These are phyloP conservation scores for Didymella pinodella DNA, from an alignment of 2,329 filamentous ascomycete species.

Conservation along the genomic window DNA sequence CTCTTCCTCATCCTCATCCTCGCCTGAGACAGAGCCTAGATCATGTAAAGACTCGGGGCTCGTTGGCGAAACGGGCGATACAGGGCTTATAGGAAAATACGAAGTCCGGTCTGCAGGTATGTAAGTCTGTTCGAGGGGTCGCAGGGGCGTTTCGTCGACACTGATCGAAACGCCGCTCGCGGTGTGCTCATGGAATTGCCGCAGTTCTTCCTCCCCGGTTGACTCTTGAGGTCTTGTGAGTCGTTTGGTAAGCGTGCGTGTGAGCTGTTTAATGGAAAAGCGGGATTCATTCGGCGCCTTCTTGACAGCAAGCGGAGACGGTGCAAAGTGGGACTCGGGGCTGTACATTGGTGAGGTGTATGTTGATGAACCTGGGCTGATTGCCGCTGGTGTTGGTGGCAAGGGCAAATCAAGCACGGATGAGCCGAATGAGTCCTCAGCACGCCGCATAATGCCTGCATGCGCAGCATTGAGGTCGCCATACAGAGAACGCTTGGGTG, in stretches of 20 bases:
- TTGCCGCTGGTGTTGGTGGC: constrained; percentile 37
- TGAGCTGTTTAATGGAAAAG: constrained; percentile 45
- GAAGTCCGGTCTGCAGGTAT: constrained; percentile 24
- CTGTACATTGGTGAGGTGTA: constrained; percentile 41
- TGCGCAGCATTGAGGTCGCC: constrained; percentile 42
- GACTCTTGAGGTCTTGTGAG: constrained; percentile 29
- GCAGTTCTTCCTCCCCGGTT: constrained; percentile 33
- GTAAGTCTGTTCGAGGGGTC: constrained; percentile 32
- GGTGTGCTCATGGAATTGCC: constrained; percentile 29
- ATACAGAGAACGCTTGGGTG: constrained; percentile 41
- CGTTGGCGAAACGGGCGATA: constrained; percentile 30
- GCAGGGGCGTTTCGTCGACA: constrained; percentile 31
- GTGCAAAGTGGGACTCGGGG: constrained; percentile 32
- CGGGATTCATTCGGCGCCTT: constrained; percentile 35
- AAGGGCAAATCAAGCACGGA: constrained; percentile 31
- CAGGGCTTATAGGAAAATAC: constrained; percentile 31
- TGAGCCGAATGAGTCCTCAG: constrained; percentile 25
- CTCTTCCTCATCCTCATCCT: constrained; percentile 19
- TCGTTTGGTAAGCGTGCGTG: constrained; percentile 40
- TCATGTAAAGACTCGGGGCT: constrained; percentile 19
- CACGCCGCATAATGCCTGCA: constrained; percentile 37
- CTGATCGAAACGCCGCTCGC: constrained; percentile 21
- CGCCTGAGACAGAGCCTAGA: constrained; percentile 14
- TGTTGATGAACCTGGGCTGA: constrained; percentile 39
- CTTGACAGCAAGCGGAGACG: constrained; percentile 30